Base-by-base conservation (phyloP, 2,329 filamentous ascomycete genomes). In the Dactylellina leptospora region DNA sequence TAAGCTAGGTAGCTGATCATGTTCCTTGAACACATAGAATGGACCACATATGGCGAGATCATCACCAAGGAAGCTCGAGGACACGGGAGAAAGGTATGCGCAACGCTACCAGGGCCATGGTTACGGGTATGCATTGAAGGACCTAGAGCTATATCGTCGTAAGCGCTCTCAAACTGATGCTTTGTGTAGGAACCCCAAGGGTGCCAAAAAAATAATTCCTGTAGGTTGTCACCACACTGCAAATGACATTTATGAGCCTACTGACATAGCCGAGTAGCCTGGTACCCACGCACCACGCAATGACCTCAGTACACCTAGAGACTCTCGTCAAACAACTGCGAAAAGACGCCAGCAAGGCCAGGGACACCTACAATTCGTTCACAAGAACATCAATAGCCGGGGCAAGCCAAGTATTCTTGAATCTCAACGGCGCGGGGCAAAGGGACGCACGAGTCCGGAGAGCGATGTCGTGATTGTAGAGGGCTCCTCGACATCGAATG, bases 61-160 rank as follows among this genome's bases (percentile, higher is more conserved):
- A 3, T 71, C 64, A 13, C 30, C 33, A 3, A 50, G 50, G 18
- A 40, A 16, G 6, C 20, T 18, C 6, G 9, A 4, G 9, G 47
- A 33, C n/a, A n/a, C n/a, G n/a, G n/a, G n/a, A n/a, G 38, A 13
- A 22, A 30, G 22, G 13, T 55, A 38, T 33, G 55, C 9, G 4
- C 40, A 51, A 27, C 36, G 47, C 9, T 44, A 36, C 11, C 8
- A 44, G 23, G 58, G 58, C 3, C 64, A 71, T 58, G 8, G 25
- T 10, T 36, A 38, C 28, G 64, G 64, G 64, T 71, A 63, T 36
- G 56, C 30, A 28, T n/a, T 30, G 9, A 20, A 53, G n/a, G n/a
- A 36, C 16, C 27, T 6, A 25, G 11, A 10, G 11, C 33, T 33
- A 16, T 20, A 16, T 33, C n/a, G 3, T 60, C 2, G 16, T 6